phyloP scores from a whole-genome alignment of 108 stramenopile genomes.

The Cylindrotheca closterium region DNA sequence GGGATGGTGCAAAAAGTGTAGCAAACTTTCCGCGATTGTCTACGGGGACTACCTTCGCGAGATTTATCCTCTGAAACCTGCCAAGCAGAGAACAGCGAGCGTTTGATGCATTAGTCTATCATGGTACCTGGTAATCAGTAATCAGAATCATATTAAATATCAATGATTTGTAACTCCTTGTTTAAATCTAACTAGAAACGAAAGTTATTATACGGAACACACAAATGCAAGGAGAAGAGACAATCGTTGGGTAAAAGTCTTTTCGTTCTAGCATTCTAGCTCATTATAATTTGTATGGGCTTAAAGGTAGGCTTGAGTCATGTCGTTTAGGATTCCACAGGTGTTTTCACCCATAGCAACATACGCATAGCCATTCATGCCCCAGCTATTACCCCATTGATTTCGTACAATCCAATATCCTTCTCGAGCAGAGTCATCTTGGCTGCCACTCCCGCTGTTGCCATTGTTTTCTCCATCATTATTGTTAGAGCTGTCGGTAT shows the following conservation, averaged over 20 bases:
- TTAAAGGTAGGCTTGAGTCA: constrained; percentile 72
- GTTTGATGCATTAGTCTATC: too few relatives aligned
- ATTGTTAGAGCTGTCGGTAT: constrained; percentile 36
- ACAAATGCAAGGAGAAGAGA: too few relatives aligned
- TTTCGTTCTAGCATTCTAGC: too few relatives aligned
- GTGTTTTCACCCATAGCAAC: constrained; percentile 89
- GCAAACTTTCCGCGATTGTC: constrained; percentile 60
- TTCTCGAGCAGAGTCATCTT: constrained; percentile 35
- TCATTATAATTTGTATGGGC: too few relatives aligned
- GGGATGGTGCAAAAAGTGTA: constrained; percentile 76
- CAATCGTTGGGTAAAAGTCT: too few relatives aligned
- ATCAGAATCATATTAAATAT: too few relatives aligned
- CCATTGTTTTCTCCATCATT: constrained; percentile 31
- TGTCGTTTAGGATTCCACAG: constrained; percentile 88
- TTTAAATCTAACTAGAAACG: too few relatives aligned
- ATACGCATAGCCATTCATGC: constrained; percentile 85
- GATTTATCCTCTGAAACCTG: too few relatives aligned
- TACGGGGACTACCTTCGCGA: constrained; percentile 63
- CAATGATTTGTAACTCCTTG: too few relatives aligned
- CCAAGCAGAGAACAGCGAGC: too few relatives aligned
- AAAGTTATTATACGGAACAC: too few relatives aligned
- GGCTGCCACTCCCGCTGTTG: constrained; percentile 39
- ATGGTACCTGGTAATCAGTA: too few relatives aligned
- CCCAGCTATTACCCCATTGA: constrained; percentile 83
- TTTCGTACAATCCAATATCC: constrained; percentile 92